phyloP scores from a whole-genome alignment of 495 filamentous ascomycete genomes.

The Pyrenopolyporus hunteri region DNA sequence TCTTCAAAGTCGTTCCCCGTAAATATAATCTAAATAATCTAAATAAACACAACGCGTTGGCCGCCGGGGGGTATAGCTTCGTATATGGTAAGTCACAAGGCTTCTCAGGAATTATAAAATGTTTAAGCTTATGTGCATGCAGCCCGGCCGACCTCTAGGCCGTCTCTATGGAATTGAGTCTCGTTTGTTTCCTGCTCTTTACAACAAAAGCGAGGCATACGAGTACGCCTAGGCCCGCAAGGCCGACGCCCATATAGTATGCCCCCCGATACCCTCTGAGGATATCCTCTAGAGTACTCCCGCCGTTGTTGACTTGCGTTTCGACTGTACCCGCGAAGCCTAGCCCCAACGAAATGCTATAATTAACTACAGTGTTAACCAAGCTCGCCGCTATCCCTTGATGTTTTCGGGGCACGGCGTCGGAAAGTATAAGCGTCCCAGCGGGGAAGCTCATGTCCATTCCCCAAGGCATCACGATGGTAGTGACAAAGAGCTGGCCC shows the following conservation, averaged over 20 bases:
- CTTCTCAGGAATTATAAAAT: too few relatives aligned
- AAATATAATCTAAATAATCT: too few relatives aligned
- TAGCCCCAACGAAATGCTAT: conserved; percentile 53
- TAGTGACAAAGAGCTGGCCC: conserved; percentile 53
- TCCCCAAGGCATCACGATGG: conserved; percentile 57
- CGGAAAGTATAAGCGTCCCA: conserved; percentile 48
- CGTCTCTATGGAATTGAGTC: too few relatives aligned
- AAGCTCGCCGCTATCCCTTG: conserved; percentile 54
- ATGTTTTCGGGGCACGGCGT: conserved; percentile 47
- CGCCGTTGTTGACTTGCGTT: conserved; percentile 44
- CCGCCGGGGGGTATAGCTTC: too few relatives aligned
- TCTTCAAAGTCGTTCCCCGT: too few relatives aligned
- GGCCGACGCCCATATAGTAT: conserved; percentile 43
- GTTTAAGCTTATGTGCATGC: too few relatives aligned
- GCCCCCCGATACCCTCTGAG: conserved; percentile 48
- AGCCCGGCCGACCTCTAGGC: too few relatives aligned
- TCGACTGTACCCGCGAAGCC: conserved; percentile 57
- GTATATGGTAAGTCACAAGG: too few relatives aligned
- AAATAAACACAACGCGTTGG: too few relatives aligned
- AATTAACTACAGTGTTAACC: conserved; percentile 53
- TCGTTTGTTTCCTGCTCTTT: conserved; percentile 22
- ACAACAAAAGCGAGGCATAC: conserved; percentile 28
- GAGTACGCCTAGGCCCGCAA: conserved; percentile 39
- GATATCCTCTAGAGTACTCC: conserved; percentile 37
- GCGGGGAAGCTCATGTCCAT: conserved; percentile 58